These are phyloP conservation scores for Fusarium sublunatum DNA, from an alignment of 2,329 filamentous ascomycete genomes.

Conservation along the genomic window DNA sequence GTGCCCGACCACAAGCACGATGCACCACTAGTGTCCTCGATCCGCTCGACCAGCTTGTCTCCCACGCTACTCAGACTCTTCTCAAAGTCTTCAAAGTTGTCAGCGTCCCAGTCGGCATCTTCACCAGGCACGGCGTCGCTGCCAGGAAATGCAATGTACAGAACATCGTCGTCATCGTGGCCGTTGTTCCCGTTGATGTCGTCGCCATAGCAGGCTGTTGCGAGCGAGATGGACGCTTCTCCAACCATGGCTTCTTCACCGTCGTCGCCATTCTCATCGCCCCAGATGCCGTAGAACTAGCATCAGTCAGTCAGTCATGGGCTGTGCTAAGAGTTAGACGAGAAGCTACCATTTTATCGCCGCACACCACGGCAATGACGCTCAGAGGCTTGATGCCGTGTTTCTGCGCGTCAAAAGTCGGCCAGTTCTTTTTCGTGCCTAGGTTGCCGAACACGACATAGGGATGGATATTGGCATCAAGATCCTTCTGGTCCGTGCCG, in stretches of 20 bases:
- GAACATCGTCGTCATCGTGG: slow-evolving; percentile 66
- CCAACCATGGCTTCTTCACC: slow-evolving; percentile 61
- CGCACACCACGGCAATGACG: slow-evolving; percentile 67
- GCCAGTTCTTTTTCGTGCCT: slow-evolving; percentile 48
- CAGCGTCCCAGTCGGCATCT: slow-evolving; percentile 65
- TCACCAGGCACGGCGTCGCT: slow-evolving; percentile 66
- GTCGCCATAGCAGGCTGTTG: slow-evolving; percentile 66
- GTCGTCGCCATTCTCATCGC: slow-evolving; percentile 69
- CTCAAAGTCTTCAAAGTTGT: slow-evolving; percentile 62
- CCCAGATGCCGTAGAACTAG: slow-evolving; percentile 69
- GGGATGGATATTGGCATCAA: slow-evolving; percentile 63
- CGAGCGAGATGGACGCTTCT: slow-evolving; percentile 68
- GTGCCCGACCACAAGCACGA: slow-evolving; percentile 15
- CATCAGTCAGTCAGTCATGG: neutral
- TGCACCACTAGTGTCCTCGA: slow-evolving; percentile 37
- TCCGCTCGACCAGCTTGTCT: slow-evolving; percentile 59
- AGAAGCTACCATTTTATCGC: slow-evolving; percentile 55
- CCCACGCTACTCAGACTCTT: slow-evolving; percentile 63
- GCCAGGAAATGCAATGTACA: slow-evolving; percentile 71
- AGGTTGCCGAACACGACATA: slow-evolving; percentile 67
- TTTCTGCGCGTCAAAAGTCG: slow-evolving; percentile 55
- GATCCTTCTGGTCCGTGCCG: slow-evolving; percentile 53
- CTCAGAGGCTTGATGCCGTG: slow-evolving; percentile 62
- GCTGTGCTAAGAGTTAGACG: neutral
- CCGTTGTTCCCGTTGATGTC: slow-evolving; percentile 66